Evolutionary conservation across 2,329 filamentous ascomycete genomes (phyloP), one percentile per base, ranked within the genome.

Genomic region (Fusarium sp.): DNA sequence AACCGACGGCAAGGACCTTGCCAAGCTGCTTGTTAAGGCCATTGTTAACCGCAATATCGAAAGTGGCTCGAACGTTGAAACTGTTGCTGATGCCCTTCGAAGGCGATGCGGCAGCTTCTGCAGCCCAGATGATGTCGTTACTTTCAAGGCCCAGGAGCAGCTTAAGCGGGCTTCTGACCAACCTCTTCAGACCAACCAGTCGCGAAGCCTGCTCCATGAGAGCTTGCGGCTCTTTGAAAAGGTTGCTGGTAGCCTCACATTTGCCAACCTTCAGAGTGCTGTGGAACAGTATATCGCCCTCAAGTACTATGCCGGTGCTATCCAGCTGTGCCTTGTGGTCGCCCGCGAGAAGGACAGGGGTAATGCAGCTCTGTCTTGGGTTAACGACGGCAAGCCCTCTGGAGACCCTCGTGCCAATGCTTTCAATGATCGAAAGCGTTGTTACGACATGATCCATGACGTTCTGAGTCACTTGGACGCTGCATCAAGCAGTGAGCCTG

Each of bases 31-130:
- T 4, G 96, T 99, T 63, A 99, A 98, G 81, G 95, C 95, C 2
- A 98, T 99, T 78, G 96, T 99, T 61, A 98, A 98, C 81, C 91
- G 95, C 78, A 99, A 97, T 81, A 99, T 99, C 76, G 93, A 95
- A 65, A 97, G 94, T 78, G 96, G 97, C 15, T 95, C 95, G 9
- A 99, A 98, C 72, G 95, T 99, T 26, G 97, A 99, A 83, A 98
- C 95, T 0, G 95, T 99, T 30, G 95, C 96, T 0, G 96, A 99
- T 82, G 94, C 95, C n/a, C 85, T 99, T 55, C 90, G 96, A 51
- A 89, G 96, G 76, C 90, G 95, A 76, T 99, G 96, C 76, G 97
- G 96, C 70, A 98, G 93, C 82, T 99, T 99, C 87, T 99, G 96
- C 82, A 98, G 95, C 78, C 91, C 95, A 1, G 95, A 99, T 73